Evolutionary conservation across 495 filamentous ascomycete genomes (phyloP).

Genomic region (Clohesyomyces aquaticus): DNA sequence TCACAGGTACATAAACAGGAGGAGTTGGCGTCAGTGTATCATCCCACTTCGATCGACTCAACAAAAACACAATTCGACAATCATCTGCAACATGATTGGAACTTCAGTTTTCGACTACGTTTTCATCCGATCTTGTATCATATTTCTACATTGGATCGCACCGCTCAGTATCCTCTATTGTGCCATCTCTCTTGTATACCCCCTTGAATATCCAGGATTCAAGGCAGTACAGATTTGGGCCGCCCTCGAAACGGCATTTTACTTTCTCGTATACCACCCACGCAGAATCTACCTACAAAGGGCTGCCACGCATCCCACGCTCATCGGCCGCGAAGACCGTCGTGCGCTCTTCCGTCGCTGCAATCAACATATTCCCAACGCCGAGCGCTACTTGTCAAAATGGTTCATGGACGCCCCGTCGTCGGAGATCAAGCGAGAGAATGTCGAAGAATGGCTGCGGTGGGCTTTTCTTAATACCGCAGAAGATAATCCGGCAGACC

Average conservation of each 20-base stretch:
- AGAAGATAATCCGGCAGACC: conserved; percentile 46
- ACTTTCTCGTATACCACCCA: conserved; percentile 58
- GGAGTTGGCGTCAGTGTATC: too few relatives aligned
- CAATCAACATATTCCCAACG: conserved; percentile 57
- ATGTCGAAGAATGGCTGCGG: conserved; percentile 64
- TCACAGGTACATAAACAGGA: too few relatives aligned
- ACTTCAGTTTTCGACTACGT: conserved; percentile 14
- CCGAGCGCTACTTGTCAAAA: conserved; percentile 58
- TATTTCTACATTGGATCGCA: conserved; percentile 46
- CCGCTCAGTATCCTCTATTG: conserved; percentile 53
- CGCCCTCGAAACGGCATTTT: conserved; percentile 57
- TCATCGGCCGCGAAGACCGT: conserved; percentile 48
- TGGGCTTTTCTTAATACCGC: conserved; percentile 62
- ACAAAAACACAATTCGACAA: too few relatives aligned
- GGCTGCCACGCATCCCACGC: conserved; percentile 57
- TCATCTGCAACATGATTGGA: too few relatives aligned
- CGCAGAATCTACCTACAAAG: conserved; percentile 55
- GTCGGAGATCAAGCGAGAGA: conserved; percentile 63
- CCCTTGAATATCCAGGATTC: conserved; percentile 38
- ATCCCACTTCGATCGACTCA: too few relatives aligned
- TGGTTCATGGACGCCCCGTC: conserved; percentile 66
- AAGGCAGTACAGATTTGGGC: conserved; percentile 7
- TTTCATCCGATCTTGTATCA: conserved; percentile 24
- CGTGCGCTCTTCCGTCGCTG: conserved; percentile 59
- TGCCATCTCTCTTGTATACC: conserved; percentile 42